Percentiles rank a stretch among this genome's conserved stretches.
These are phyloP conservation scores for Striga hermonthica DNA, from an alignment of 305 asterid species.

Conservation along the genomic window DNA sequence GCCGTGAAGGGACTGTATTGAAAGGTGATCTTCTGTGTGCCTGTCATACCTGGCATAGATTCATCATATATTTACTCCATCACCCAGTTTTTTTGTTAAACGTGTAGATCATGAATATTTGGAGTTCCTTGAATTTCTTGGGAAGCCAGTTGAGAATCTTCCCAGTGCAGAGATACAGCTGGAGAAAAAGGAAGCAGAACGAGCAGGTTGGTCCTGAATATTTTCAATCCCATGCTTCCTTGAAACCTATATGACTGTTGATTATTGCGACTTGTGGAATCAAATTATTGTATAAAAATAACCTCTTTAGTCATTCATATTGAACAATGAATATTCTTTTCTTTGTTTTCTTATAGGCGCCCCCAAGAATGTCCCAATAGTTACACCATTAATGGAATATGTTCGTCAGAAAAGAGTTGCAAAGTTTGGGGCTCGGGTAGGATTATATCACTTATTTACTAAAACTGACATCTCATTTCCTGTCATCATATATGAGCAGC, in stretches of 20 bases:
- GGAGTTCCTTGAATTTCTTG: slow-evolving; percentile 81
- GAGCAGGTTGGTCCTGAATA: slow-evolving; percentile 54
- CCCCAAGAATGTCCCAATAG: slow-evolving; percentile 57
- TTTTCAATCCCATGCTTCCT: slow-evolving; percentile 13
- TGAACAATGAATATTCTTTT: slow-evolving; percentile 1
- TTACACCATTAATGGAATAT: slow-evolving; percentile 83
- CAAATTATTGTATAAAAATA: neutral
- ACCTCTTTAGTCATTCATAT: slow-evolving; percentile 14
- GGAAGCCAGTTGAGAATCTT: slow-evolving; percentile 84
- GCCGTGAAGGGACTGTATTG: slow-evolving; percentile 74
- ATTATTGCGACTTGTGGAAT: slow-evolving; percentile 3
- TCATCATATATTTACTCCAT: slow-evolving; percentile 24
- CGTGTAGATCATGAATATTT: slow-evolving; percentile 74
- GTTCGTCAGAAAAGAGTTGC: slow-evolving; percentile 85
- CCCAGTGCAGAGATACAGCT: slow-evolving; percentile 93
- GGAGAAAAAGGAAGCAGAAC: slow-evolving; percentile 85
- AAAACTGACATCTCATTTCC: slow-evolving; percentile 15
- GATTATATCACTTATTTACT: slow-evolving; percentile 29
- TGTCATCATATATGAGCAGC: slow-evolving; percentile 23
- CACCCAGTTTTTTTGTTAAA: slow-evolving; percentile 33
- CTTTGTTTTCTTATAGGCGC: slow-evolving; percentile 49
- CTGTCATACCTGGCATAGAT: slow-evolving; percentile 32
- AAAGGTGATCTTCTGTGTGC: slow-evolving; percentile 49
- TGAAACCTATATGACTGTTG: slow-evolving; percentile 8
- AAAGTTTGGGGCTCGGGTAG: slow-evolving; percentile 68